A percentile compares a stretch with the other conserved stretches of the same genome.
These are phyloP conservation scores for Nannochloris sp. DNA, from an alignment of 139 green algal species.

Conservation along the genomic window DNA sequence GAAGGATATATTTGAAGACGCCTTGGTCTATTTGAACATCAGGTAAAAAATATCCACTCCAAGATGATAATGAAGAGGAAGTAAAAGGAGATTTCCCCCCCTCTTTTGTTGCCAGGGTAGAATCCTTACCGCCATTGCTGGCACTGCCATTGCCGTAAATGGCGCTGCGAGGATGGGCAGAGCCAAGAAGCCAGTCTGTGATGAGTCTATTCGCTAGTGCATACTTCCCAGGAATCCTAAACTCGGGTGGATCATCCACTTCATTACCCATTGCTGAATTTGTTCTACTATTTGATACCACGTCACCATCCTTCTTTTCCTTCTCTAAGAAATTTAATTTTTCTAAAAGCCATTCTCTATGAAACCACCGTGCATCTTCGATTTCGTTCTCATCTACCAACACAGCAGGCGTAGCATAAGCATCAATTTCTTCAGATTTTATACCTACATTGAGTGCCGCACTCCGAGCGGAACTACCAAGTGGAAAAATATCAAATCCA, in stretches of 20 bases:
- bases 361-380: conserved; percentile 64
- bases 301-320: neutral
- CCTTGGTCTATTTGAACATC: conserved; percentile 45
- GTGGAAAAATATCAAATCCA: neutral
- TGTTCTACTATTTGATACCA: neutral
- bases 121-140: neutral
- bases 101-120: no score
- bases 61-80: no score
- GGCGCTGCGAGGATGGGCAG: neutral
- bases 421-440: conserved; percentile 1
- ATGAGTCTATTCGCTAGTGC: conserved; percentile 54
- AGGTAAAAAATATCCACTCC: conserved; percentile 6
- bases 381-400: conserved; percentile 46
- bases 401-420: conserved; percentile 1
- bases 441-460: conserved; percentile 32
- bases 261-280: neutral
- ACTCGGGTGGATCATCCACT: conserved; percentile 1
- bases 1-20: conserved; percentile 77
- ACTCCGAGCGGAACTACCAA: neutral
- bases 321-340: neutral
- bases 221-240: conserved; percentile 44
- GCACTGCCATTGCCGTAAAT: neutral
- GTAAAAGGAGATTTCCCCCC: no score
- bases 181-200: conserved; percentile 26
- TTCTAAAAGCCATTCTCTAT: conserved; percentile 29